Percentiles rank a stretch among this genome's conserved stretches.
Conservation (phyloP, 2,329 filamentous ascomycete genomes). For the Phoma herbarum region DNA sequence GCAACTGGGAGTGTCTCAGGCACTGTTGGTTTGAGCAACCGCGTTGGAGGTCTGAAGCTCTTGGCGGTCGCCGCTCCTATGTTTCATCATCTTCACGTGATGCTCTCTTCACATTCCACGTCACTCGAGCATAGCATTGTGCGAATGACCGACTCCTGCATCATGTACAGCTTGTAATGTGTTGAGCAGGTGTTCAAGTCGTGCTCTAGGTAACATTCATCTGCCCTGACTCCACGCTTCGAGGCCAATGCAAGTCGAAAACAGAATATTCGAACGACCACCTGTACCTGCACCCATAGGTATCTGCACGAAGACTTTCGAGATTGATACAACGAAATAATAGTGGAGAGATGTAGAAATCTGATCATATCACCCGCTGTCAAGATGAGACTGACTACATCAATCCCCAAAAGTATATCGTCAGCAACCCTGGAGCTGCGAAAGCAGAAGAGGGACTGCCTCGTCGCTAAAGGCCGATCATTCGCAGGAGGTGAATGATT, state of each 20-base stretch:
- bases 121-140: not conserved
- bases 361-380: no score
- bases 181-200: no score
- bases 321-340: no score
- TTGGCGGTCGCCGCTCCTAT: conserved; percentile 1
- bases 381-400: no score
- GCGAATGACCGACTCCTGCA: not conserved
- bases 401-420: no score
- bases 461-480: no score
- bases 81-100: conserved; percentile 15
- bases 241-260: not conserved
- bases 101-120: not conserved
- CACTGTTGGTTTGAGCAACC: conserved; percentile 15
- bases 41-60: conserved; percentile 12
- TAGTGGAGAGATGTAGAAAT: no score
- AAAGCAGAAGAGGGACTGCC: no score
- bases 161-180: no score
- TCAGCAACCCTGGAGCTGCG: no score
- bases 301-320: no score
- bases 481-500: no score
- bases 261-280: not conserved
- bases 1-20: conserved; percentile 15
- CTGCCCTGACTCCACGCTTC: not conserved
- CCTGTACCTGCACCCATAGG: not conserved
- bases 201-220: not conserved